Evolutionary conservation across 495 filamentous ascomycete genomes (phyloP).

Genomic region (Talaromyces wortmannii): DNA sequence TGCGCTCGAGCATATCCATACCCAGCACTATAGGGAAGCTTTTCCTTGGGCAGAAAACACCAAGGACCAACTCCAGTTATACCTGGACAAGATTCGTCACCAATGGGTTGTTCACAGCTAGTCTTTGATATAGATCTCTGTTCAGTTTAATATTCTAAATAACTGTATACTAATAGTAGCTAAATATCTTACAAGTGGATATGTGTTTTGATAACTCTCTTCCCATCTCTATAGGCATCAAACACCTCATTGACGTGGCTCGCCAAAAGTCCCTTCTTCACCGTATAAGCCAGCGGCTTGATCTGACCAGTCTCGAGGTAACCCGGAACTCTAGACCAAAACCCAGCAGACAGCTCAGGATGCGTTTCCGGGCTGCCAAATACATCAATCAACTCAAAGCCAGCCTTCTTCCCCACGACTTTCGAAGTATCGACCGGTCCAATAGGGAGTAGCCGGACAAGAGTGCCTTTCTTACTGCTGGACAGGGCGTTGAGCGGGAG

Average conservation of each 20-base stretch:
- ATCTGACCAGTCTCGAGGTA: constrained; percentile 16
- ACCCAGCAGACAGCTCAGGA: background rate
- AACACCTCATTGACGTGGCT: background rate
- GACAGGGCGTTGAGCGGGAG: constrained; percentile 22
- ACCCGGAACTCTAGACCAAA: constrained; percentile 14
- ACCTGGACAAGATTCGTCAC: background rate
- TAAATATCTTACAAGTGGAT: constrained; percentile 28
- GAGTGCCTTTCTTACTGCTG: constrained; percentile 14
- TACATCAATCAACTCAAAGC: constrained; percentile 12
- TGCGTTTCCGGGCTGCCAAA: constrained; percentile 1
- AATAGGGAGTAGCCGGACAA: constrained; percentile 13
- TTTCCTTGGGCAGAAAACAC: background rate
- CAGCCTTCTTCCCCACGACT: constrained; percentile 11
- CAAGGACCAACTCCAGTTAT: background rate
- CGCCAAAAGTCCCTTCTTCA: constrained; percentile 3
- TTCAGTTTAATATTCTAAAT: background rate
- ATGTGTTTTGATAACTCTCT: background rate
- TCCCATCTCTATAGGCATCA: constrained; percentile 1
- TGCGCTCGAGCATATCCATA: background rate
- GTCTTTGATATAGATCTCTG: background rate
- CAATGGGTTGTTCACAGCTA: background rate
- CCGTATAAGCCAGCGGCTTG: constrained; percentile 6
- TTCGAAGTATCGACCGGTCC: constrained; percentile 9
- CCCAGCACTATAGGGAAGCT: background rate
- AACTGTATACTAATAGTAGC: background rate